Base-by-base conservation (phyloP, 2,329 filamentous ascomycete species). In the Acephala macrosclerotiorum region DNA sequence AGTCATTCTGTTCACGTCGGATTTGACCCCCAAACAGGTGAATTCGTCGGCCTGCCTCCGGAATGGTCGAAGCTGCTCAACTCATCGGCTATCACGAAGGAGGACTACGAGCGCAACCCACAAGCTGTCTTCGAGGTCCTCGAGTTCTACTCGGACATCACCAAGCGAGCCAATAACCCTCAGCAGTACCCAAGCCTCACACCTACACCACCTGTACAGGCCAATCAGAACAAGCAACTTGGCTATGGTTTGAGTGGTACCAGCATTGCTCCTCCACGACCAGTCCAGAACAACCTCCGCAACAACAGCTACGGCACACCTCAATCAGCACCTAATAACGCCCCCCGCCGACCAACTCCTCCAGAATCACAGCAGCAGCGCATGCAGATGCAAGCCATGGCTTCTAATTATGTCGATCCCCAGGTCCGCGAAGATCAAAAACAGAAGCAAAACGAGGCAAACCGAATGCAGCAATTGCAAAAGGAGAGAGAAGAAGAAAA, bases 61-160 rank as follows among this genome's bases (percentile, higher is more conserved):
- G 96, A 99, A 82, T 99, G 96, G 96, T 96, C 97, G 76, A 96
- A 96, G 79, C 85, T 99, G 60, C 85, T 99, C 71, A 98, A 96
- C 75, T 94, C 94, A 9, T 98, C 96, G 2, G 96, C 96, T 65
- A 96, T 99, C 75, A 98, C 96, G 66, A 97, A 97, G 80, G 96
- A 99, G 75, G 96, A 99, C 78, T 98, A 98, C 80, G 93, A 97
- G 80, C 94, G 96, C 76, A 97, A 99, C 75, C 96, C 96, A 5
- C 91, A 95, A 81, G 93, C 89, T 66, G 91, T 89, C 29, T 89
- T 93, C 63, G 92, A 95, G 76, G 92, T 93, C 53, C 82, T 95
- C 20, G 91, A 94, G 77, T 95, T 95, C 80, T 95, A 94, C 80
- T 93, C 91, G 1, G 91, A 94, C 78, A 90, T 94, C 57, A 90